Evolutionary conservation across 2,329 filamentous ascomycete species (phyloP).

Genomic region (Aureobasidium sp.): DNA sequence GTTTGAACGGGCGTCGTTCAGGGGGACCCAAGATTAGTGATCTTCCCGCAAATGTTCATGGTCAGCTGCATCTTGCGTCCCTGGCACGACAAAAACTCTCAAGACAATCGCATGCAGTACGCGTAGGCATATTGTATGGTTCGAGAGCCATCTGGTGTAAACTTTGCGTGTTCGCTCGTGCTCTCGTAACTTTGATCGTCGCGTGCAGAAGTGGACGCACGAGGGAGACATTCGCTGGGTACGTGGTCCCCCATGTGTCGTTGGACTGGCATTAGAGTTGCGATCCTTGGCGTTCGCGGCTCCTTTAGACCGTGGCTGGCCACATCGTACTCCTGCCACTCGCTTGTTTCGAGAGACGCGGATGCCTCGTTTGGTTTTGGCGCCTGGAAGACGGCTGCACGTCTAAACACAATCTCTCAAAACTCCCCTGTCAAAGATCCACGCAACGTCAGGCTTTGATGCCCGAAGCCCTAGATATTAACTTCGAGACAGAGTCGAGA

Average conservation of each 20-base stretch:
- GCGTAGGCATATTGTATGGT: not conserved
- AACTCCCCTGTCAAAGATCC: not conserved
- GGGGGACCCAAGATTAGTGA: not conserved
- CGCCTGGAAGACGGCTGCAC: not conserved
- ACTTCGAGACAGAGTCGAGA: not conserved
- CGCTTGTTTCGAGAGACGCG: not conserved
- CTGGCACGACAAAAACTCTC: not conserved
- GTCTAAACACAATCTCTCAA: not conserved
- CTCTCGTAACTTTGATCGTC: not conserved
- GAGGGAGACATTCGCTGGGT: not conserved
- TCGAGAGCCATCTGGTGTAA: not conserved
- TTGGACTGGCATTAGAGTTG: not conserved
- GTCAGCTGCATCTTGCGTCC: not conserved
- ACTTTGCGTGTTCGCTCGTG: not conserved
- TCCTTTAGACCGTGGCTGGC: not conserved
- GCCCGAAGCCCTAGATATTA: not conserved
- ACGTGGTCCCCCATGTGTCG: not conserved
- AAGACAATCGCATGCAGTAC: not conserved
- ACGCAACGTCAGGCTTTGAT: not conserved
- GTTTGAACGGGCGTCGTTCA: not conserved
- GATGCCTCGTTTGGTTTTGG: not conserved
- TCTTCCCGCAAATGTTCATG: not conserved
- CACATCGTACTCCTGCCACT: not conserved
- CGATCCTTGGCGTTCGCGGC: not conserved
- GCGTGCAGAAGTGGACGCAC: not conserved